Evolutionary conservation across 2,329 filamentous ascomycete genomes (phyloP).

Genomic region (Decorospora gaudefroyi): DNA sequence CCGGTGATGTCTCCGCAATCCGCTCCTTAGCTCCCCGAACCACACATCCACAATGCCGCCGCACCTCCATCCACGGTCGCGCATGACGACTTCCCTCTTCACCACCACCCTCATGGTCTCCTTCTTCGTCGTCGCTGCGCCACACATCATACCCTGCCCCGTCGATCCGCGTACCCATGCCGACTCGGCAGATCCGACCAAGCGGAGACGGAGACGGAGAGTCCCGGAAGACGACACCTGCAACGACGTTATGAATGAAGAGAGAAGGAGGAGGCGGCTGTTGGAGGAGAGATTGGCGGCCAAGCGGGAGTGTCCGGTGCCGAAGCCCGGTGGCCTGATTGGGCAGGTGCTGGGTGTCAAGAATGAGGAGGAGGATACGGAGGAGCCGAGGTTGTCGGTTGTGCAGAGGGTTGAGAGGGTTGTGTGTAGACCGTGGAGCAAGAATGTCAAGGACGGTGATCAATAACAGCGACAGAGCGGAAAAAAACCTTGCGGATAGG

Average conservation of each 20-base stretch:
- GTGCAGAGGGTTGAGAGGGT: slow-evolving; percentile 18
- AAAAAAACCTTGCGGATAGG: not conserved
- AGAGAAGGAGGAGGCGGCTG: slow-evolving; percentile 17
- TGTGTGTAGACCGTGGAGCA: slow-evolving; percentile 17
- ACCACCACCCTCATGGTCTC: slow-evolving; percentile 87
- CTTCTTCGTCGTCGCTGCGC: slow-evolving; percentile 89
- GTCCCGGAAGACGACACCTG: slow-evolving; percentile 29
- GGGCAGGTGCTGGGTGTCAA: slow-evolving; percentile 76
- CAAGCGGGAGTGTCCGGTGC: slow-evolving; percentile 83
- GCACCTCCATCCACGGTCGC: slow-evolving; percentile 88
- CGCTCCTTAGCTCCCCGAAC: slow-evolving; percentile 21
- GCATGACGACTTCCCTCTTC: slow-evolving; percentile 92
- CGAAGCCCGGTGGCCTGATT: slow-evolving; percentile 80
- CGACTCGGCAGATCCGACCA: slow-evolving; percentile 60
- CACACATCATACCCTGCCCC: slow-evolving; percentile 89
- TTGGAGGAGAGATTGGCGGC: slow-evolving; percentile 30
- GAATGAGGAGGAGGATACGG: slow-evolving; percentile 30
- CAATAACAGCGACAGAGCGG: slow-evolving; percentile 12
- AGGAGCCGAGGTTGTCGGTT: slow-evolving; percentile 17
- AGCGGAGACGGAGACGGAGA: slow-evolving; percentile 51
- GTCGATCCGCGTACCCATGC: slow-evolving; percentile 74
- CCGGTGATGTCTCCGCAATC: slow-evolving; percentile 38
- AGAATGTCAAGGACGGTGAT: slow-evolving; percentile 11
- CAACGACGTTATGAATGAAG: slow-evolving; percentile 30
- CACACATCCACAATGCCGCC: slow-evolving; percentile 65